phyloP scores from a whole-genome alignment of 352 stramenopile species.

The Phytopythium ostracodes region DNA sequence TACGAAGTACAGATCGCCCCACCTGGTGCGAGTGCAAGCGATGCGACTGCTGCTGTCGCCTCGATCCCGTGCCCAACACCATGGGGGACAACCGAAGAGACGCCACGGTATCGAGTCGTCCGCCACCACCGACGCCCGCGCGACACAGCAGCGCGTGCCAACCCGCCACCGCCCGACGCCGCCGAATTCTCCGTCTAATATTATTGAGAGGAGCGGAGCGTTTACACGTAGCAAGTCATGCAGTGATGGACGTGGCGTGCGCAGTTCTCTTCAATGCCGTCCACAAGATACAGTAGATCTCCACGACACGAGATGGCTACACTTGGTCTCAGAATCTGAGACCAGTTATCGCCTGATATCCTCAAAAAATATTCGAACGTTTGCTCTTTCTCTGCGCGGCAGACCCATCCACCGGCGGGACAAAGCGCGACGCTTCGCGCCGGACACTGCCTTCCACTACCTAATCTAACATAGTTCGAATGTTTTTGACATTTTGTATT shows the following conservation, averaged over 20 bases:
- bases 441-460: background rate
- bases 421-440: background rate
- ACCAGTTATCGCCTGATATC: background rate
- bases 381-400: background rate
- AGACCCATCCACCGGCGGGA: background rate
- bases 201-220: too few relatives aligned
- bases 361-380: background rate
- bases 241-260: too few relatives aligned
- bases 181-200: background rate
- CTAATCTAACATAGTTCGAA: background rate
- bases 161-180: background rate
- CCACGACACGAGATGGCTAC: too few relatives aligned
- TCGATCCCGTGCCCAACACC: background rate
- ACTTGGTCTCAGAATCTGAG: background rate
- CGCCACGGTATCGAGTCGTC: background rate
- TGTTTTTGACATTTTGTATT: too few relatives aligned
- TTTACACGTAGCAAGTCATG: too few relatives aligned
- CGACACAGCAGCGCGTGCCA: background rate
- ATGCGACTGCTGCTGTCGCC: background rate
- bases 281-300: too few relatives aligned
- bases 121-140: background rate
- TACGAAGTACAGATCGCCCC: background rate
- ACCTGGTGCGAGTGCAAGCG: background rate
- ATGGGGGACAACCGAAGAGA: background rate
- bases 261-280: too few relatives aligned